Percentiles rank a stretch among this genome's conserved stretches.
These are phyloP conservation scores for Phalaenopsis aphrodite DNA, from an alignment of 106 monocot species.

Conservation along the genomic window DNA sequence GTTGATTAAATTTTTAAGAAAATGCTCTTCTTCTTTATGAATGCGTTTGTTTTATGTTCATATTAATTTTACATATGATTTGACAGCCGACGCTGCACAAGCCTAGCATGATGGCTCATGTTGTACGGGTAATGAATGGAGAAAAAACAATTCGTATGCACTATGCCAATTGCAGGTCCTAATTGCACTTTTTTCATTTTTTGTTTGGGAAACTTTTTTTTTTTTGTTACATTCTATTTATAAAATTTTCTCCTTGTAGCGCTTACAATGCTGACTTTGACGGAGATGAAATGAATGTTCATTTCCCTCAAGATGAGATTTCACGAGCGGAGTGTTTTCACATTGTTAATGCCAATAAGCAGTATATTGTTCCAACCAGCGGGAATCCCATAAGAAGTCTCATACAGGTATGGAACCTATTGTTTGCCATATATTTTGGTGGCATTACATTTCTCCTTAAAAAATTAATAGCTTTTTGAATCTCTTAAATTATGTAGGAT, in stretches of 20 bases:
- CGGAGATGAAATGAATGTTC: slow-evolving; percentile 99
- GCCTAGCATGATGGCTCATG: slow-evolving; percentile 94
- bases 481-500: slow-evolving; percentile 45
- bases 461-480: slow-evolving; percentile 1
- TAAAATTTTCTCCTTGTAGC: slow-evolving; percentile 29
- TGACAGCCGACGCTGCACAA: slow-evolving; percentile 95
- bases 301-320: slow-evolving; percentile 95
- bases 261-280: slow-evolving; percentile 99
- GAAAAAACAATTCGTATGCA: slow-evolving; percentile 96
- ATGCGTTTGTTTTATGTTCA: not conserved
- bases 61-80: not conserved
- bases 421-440: not conserved
- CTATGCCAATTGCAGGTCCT: slow-evolving; percentile 97
- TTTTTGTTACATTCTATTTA: not conserved
- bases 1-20: not conserved
- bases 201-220: not conserved
- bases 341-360: slow-evolving; percentile 91
- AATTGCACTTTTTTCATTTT: not conserved
- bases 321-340: slow-evolving; percentile 83
- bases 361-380: slow-evolving; percentile 80
- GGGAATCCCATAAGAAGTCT: slow-evolving; percentile 89
- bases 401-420: slow-evolving; percentile 60
- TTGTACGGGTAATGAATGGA: slow-evolving; percentile 78
- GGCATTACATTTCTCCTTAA: not conserved
- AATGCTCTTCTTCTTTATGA: not conserved